Percentiles rank a stretch among this genome's conserved stretches.
These are phyloP conservation scores for Thraustochytrium striatum DNA, from an alignment of 352 stramenopile genomes.

Conservation along the genomic window DNA sequence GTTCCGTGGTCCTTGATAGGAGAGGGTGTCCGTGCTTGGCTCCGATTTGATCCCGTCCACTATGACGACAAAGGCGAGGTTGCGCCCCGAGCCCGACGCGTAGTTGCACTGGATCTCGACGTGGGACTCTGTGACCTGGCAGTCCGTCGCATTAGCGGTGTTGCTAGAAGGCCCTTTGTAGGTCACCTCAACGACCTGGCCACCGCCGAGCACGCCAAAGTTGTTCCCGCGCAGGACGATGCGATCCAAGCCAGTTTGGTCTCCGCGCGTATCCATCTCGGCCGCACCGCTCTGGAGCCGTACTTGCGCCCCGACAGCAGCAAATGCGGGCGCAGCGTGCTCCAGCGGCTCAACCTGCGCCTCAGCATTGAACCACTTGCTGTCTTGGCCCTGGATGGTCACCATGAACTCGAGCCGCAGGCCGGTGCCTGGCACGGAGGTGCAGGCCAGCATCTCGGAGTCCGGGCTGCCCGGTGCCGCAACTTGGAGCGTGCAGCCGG, in stretches of 20 bases:
- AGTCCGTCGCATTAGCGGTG: not conserved
- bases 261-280: conserved; percentile 2
- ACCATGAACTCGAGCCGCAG: conserved; percentile 32
- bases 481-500: not conserved
- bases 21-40: not conserved
- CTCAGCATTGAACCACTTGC: too few species aligned
- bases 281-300: not conserved
- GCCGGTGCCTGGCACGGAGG: not conserved
- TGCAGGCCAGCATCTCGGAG: not conserved
- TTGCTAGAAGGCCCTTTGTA: conserved; percentile 5
- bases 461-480: not conserved
- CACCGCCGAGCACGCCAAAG: conserved; percentile 11
- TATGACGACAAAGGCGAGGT: not conserved
- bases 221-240: conserved; percentile 1
- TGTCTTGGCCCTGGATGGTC: conserved; percentile 26
- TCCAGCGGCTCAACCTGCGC: too few species aligned
- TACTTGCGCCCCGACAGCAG: not conserved
- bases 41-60: not conserved
- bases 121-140: not conserved
- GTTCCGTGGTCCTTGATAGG: conserved; percentile 12
- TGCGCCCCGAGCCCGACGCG: not conserved
- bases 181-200: not conserved
- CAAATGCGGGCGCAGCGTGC: not conserved
- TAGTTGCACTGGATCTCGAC: conserved; percentile 8
- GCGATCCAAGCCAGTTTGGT: not conserved